These are phyloP conservation scores for Apophysomyces ossiformis DNA, from an alignment of 371 early-diverging fungal species.

Conservation along the genomic window DNA sequence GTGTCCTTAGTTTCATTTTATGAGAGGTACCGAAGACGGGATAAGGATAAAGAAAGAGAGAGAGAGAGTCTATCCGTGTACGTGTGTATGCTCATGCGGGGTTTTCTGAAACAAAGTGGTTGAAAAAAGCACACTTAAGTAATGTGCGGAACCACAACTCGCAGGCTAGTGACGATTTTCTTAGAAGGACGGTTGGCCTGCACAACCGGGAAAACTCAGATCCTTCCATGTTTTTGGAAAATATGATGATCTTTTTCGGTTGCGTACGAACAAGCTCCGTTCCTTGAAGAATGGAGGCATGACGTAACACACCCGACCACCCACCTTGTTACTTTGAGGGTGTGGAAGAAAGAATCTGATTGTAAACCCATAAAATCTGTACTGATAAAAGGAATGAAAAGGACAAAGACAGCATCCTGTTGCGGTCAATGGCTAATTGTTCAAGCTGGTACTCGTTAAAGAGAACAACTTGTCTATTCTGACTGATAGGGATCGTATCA, in stretches of 20 bases:
- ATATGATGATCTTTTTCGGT: conserved; percentile 6
- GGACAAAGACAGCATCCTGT: no score
- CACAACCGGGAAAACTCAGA: background rate
- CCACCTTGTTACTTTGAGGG: conserved; percentile 4
- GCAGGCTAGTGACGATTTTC: no score
- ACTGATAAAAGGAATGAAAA: background rate
- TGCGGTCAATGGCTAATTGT: no score
- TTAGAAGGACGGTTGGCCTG: background rate
- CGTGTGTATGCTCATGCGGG: no score
- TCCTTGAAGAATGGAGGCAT: background rate
- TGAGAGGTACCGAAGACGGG: background rate
- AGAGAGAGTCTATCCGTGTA: no score
- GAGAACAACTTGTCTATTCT: no score
- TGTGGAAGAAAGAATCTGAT: conserved; percentile 7
- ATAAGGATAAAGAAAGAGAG: no score
- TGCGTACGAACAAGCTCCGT: conserved; percentile 1
- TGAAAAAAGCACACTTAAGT: no score
- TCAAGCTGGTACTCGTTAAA: no score
- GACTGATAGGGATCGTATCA: no score
- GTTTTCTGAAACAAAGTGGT: no score
- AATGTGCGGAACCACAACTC: background rate
- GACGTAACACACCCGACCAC: conserved; percentile 10
- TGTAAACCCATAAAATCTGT: background rate
- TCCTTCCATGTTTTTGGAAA: conserved; percentile 11
- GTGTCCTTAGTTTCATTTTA: background rate